Percentiles rank a stretch among this genome's conserved stretches.
These are phyloP conservation scores for Ophiosphaerella korrae DNA, from an alignment of 2,329 filamentous ascomycete species.

Conservation along the genomic window DNA sequence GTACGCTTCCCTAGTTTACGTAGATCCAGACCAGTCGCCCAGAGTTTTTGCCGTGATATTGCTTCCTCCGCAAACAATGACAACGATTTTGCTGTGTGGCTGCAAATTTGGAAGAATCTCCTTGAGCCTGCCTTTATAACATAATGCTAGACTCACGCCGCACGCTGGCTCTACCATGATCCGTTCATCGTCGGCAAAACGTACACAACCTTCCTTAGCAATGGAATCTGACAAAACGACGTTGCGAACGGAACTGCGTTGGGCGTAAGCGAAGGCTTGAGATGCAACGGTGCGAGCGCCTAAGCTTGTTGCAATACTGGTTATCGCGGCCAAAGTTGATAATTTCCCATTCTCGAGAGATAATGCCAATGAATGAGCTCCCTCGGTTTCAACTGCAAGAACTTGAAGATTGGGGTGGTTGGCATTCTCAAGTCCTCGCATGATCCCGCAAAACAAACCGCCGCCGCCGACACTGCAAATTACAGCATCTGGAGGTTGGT, in stretches of 20 bases:
- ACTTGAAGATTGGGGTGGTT: conserved; percentile 47
- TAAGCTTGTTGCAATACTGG: conserved; percentile 73
- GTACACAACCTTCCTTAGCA: conserved; percentile 74
- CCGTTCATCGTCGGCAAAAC: conserved; percentile 78
- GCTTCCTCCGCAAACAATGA: conserved; percentile 78
- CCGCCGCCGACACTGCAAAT: conserved; percentile 80
- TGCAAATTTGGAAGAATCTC: conserved; percentile 52
- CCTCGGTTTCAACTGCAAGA: conserved; percentile 74
- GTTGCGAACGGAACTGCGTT: conserved; percentile 60
- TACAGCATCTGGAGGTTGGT: conserved; percentile 64
- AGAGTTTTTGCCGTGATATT: conserved; percentile 51
- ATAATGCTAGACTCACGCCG: conserved; percentile 73
- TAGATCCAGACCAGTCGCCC: conserved; percentile 1
- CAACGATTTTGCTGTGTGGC: conserved; percentile 72
- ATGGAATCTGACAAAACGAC: conserved; percentile 73
- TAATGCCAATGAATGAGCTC: conserved; percentile 71
- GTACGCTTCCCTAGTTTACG: too few species aligned
- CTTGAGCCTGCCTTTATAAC: conserved; percentile 66
- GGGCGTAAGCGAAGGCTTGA: conserved; percentile 64
- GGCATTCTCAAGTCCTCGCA: conserved; percentile 64
- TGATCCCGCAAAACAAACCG: conserved; percentile 74
- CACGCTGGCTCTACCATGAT: conserved; percentile 82
- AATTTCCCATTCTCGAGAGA: conserved; percentile 61
- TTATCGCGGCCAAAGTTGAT: conserved; percentile 70
- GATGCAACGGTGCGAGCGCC: conserved; percentile 70